phyloP scores from a whole-genome alignment of 2,329 filamentous ascomycete genomes.

The Apiospora hydei region DNA sequence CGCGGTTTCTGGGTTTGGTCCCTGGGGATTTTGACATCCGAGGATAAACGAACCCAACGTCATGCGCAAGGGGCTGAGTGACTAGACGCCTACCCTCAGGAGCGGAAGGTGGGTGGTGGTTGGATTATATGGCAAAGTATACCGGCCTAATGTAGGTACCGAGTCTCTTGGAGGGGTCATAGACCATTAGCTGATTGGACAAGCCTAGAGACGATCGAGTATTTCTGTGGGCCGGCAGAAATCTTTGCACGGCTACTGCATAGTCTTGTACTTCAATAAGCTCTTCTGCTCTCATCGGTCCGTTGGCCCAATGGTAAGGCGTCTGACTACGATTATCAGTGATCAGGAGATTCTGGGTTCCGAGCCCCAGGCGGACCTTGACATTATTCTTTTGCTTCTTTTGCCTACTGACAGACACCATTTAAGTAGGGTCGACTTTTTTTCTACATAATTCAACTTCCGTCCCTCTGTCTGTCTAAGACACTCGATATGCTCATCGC shows the following conservation, averaged over 20 bases:
- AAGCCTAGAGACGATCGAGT: background rate
- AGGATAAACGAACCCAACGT: background rate
- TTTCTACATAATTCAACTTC: no score
- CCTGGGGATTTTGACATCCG: background rate
- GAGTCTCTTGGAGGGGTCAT: background rate
- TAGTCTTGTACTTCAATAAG: background rate
- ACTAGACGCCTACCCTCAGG: background rate
- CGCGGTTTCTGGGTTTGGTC: background rate
- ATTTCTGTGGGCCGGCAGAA: background rate
- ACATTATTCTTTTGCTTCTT: background rate
- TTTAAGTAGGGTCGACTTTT: no score
- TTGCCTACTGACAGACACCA: no score
- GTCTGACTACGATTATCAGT: slow-evolving; percentile 48
- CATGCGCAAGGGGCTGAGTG: background rate
- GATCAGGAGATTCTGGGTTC: slow-evolving; percentile 31
- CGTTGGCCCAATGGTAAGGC: slow-evolving; percentile 50
- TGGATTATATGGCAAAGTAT: background rate
- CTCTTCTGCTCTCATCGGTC: background rate
- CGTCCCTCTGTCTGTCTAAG: no score
- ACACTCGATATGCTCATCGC: no score
- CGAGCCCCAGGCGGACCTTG: slow-evolving; percentile 27
- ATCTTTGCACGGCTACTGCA: background rate
- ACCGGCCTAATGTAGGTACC: background rate
- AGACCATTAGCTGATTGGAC: background rate
- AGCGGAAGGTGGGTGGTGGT: no score